Percentiles rank a stretch among this genome's conserved stretches.
phyloP scores from a whole-genome alignment of 1,284 basidiomycete genomes.

The Boletellus deceptivus region DNA sequence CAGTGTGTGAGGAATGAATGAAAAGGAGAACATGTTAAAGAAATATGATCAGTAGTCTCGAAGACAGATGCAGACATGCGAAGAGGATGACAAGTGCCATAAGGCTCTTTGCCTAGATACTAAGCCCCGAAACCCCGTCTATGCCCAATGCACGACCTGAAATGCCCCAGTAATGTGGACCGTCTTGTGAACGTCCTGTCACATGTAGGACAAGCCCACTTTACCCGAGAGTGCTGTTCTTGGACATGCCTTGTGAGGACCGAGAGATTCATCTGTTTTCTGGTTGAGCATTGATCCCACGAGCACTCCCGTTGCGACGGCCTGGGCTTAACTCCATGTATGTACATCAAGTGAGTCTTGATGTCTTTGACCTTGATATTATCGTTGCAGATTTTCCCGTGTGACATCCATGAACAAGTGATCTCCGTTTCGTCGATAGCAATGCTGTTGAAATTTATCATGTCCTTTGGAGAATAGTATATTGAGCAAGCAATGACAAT shows the following conservation, averaged over 20 bases:
- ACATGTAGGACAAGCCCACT: conserved; percentile 8
- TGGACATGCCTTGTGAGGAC: conserved; percentile 8
- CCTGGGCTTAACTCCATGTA: neutral
- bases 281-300: neutral
- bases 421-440: neutral
- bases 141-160: neutral
- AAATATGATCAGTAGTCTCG: no score
- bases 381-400: neutral
- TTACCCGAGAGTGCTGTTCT: conserved; percentile 1
- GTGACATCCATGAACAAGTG: neutral
- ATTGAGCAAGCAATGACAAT: neutral
- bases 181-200: conserved; percentile 5
- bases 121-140: no score
- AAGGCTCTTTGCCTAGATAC: no score
- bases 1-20: no score
- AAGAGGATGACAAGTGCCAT: no score
- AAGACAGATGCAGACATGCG: no score
- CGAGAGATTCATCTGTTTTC: neutral
- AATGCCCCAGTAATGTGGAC: conserved; percentile 1
- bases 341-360: neutral
- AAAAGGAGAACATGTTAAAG: no score
- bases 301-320: neutral
- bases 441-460: neutral
- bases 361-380: neutral
- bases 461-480: conserved; percentile 7